phyloP scores from a whole-genome alignment of 1,139 yeast genomes.

The Pneumocystis oryctolagi region DNA sequence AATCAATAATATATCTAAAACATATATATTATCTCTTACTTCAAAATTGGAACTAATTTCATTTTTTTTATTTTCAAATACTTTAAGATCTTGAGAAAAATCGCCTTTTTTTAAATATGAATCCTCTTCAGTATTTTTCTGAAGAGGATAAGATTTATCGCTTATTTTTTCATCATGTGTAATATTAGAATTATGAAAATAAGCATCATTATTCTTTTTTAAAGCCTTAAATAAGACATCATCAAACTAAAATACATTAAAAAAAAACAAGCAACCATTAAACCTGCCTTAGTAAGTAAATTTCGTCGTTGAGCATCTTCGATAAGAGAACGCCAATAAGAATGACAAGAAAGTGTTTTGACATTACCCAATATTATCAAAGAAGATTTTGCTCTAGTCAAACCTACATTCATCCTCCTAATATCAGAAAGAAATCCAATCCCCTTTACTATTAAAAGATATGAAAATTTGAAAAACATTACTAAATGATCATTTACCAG shows the following conservation, averaged over 20 bases:
- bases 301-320: constrained; percentile 34
- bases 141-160: not conserved
- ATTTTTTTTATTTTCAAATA: not conserved
- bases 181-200: not conserved
- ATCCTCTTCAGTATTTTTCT: not conserved
- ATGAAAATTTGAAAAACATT: constrained; percentile 33
- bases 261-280: not conserved
- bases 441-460: constrained; percentile 29
- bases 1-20: not conserved
- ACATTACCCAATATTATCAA: constrained; percentile 84
- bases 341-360: constrained; percentile 33
- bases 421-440: constrained; percentile 84
- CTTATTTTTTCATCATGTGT: not conserved
- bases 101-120: not conserved
- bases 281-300: constrained; percentile 9
- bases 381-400: constrained; percentile 84
- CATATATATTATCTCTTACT: not conserved
- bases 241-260: not conserved
- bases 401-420: constrained; percentile 89
- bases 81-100: not conserved
- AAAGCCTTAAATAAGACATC: not conserved
- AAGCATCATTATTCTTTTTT: not conserved
- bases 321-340: constrained; percentile 53
- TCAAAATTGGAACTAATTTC: not conserved
- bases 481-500: constrained; percentile 18